These are phyloP conservation scores for Didymella pomorum DNA, from an alignment of 2,329 filamentous ascomycete genomes.

Conservation along the genomic window DNA sequence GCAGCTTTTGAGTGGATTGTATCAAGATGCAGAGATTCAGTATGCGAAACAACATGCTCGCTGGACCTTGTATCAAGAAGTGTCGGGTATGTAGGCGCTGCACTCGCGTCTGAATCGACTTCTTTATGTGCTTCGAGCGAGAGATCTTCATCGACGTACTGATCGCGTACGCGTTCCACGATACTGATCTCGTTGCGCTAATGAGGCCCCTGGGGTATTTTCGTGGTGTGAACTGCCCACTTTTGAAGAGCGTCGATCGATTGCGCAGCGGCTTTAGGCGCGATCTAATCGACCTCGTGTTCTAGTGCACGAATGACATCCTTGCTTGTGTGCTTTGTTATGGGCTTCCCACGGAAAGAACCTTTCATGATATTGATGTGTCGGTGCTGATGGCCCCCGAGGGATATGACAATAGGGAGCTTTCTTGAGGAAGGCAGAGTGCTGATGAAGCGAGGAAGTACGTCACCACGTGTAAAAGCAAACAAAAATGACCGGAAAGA, in stretches of 20 bases:
- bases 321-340: conserved; percentile 11
- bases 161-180: no score
- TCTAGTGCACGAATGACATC: no score
- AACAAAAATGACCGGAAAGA: no score
- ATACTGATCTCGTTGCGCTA: no score
- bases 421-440: background rate
- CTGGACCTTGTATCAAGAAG: background rate
- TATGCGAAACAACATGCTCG: background rate
- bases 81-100: background rate
- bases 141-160: no score
- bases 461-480: background rate
- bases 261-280: no score
- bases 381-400: background rate
- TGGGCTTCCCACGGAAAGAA: background rate
- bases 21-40: background rate
- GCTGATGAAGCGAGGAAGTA: background rate
- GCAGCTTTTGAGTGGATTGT: background rate
- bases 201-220: no score
- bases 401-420: background rate
- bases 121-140: background rate
- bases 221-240: background rate
- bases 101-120: background rate
- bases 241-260: background rate
- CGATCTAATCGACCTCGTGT: no score
- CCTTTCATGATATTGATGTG: background rate